These are phyloP conservation scores for Carex parvula DNA, from an alignment of 176 grass and related monocot species.

Conservation along the genomic window DNA sequence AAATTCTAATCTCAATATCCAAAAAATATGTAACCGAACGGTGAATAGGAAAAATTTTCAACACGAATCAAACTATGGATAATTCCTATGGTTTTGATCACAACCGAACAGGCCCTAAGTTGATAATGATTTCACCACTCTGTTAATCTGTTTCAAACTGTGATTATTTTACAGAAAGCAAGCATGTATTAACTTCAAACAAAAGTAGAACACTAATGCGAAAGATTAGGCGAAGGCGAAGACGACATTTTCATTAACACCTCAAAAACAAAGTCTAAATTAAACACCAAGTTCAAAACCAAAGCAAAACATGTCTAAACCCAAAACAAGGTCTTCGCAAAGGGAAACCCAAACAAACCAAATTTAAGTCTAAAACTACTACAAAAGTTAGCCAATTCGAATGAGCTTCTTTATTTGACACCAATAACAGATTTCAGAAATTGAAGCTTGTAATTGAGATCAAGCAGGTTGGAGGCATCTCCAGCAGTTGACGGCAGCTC, in stretches of 20 bases:
- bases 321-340: not conserved
- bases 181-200: too few relatives aligned
- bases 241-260: not conserved
- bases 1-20: too few relatives aligned
- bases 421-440: constrained; percentile 45
- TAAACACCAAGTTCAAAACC: not conserved
- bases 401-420: constrained; percentile 28
- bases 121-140: too few relatives aligned
- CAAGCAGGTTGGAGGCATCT: constrained; percentile 27
- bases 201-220: not conserved
- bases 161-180: too few relatives aligned
- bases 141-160: too few relatives aligned
- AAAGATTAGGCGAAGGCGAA: not conserved
- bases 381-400: not conserved
- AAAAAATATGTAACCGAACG: too few relatives aligned
- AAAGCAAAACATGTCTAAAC: not conserved
- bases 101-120: too few relatives aligned
- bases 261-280: not conserved
- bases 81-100: too few relatives aligned
- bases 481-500: constrained; percentile 23
- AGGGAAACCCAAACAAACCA: not conserved
- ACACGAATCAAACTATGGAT: too few relatives aligned
- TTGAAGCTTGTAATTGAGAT: constrained; percentile 38
- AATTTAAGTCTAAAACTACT: not conserved
- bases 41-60: too few relatives aligned